These are phyloP conservation scores for Candida bentonensis DNA, from an alignment of 805 yeast species.

Conservation along the genomic window DNA sequence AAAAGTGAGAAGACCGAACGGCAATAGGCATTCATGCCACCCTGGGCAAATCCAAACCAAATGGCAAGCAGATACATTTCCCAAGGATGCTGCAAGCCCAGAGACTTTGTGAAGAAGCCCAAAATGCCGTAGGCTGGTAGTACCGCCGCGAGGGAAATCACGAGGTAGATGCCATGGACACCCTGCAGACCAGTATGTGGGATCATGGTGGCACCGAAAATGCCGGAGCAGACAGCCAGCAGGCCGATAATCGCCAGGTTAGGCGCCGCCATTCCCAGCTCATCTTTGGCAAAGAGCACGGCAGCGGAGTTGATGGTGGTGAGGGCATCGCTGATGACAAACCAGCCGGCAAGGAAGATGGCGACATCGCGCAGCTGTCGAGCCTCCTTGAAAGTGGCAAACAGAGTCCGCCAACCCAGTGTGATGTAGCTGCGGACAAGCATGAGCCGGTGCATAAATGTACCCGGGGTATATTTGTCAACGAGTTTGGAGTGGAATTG, in stretches of 20 bases:
- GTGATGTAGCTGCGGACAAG: conserved; percentile 19
- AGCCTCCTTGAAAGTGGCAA: conserved; percentile 44
- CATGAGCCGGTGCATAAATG: conserved; percentile 3
- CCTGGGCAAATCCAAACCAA: conserved; percentile 66
- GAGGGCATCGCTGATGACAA: conserved; percentile 56
- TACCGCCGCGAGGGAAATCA: conserved; percentile 46
- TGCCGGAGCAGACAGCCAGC: conserved; percentile 52
- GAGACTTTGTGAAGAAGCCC: conserved; percentile 39
- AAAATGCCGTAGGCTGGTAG: conserved; percentile 62
- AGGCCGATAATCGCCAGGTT: conserved; percentile 52
- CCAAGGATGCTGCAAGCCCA: conserved; percentile 48
- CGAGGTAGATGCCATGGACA: conserved; percentile 33
- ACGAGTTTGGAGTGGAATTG: conserved; percentile 14
- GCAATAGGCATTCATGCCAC: conserved; percentile 58
- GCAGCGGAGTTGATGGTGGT: conserved; percentile 75
- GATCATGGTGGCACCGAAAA: conserved; percentile 45
- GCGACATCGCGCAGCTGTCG: conserved; percentile 47
- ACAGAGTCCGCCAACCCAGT: conserved; percentile 47
- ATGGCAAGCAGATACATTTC: conserved; percentile 59
- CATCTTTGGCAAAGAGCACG: conserved; percentile 57
- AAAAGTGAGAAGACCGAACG: conserved; percentile 54
- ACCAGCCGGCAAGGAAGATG: conserved; percentile 62
- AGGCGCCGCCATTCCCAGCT: conserved; percentile 53
- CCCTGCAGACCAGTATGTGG: conserved; percentile 35
- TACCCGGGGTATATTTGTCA: neutral